These are phyloP conservation scores for Odontarrhena argentea DNA, from an alignment of 345 rosid genomes.

Conservation along the genomic window DNA sequence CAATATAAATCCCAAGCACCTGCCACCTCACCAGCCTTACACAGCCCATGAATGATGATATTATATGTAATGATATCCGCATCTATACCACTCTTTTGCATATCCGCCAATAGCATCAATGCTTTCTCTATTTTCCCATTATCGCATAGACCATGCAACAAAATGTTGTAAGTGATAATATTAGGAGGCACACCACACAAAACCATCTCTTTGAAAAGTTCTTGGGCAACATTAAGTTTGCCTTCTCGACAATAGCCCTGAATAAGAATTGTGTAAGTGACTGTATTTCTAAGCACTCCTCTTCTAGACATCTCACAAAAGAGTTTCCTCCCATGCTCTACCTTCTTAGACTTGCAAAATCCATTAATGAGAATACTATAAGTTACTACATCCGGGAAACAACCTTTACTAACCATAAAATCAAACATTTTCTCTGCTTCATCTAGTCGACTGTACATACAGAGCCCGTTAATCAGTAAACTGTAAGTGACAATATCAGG, in stretches of 20 bases:
- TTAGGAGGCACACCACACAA: slow-evolving; percentile 40
- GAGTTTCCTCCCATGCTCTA: slow-evolving; percentile 45
- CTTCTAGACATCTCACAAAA: slow-evolving; percentile 41
- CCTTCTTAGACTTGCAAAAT: slow-evolving; percentile 40
- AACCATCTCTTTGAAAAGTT: slow-evolving; percentile 39
- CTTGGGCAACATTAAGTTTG: slow-evolving; percentile 36
- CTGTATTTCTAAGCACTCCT: slow-evolving; percentile 35
- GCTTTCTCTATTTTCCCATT: slow-evolving; percentile 45
- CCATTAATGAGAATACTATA: slow-evolving; percentile 45
- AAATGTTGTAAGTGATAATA: slow-evolving; percentile 38
- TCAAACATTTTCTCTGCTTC: slow-evolving; percentile 39
- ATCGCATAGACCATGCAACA: slow-evolving; percentile 41
- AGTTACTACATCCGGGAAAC: slow-evolving; percentile 41
- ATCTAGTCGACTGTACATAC: slow-evolving; percentile 35
- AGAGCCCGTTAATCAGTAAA: slow-evolving; percentile 33
- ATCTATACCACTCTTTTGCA: slow-evolving; percentile 33
- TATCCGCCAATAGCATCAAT: slow-evolving; percentile 33
- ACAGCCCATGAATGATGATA: slow-evolving; percentile 40
- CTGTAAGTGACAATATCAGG: slow-evolving; percentile 41
- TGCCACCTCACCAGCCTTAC: slow-evolving; percentile 40
- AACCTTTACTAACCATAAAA: slow-evolving; percentile 37
- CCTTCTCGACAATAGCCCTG: slow-evolving; percentile 42
- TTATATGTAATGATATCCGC: slow-evolving; percentile 42
- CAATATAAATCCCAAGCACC: slow-evolving; percentile 41
- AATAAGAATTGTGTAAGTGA: slow-evolving; percentile 36